Conservation (phyloP, 202 grass and related monocot genomes). For the Setaria italica region DNA sequence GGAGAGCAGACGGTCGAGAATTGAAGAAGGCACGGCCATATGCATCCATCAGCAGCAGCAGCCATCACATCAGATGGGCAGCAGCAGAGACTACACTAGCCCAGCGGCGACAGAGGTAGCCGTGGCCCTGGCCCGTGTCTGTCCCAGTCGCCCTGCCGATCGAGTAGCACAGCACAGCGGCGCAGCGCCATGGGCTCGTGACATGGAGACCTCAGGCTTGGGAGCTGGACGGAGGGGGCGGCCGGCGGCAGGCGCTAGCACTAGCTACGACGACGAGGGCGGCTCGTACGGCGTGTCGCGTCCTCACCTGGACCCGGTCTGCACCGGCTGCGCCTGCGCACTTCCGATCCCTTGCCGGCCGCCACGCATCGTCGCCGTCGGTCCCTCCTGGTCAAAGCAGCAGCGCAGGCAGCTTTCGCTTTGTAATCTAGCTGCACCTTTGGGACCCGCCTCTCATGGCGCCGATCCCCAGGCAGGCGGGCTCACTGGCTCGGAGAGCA, state of each 20-base stretch:
- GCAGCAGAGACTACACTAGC: background rate
- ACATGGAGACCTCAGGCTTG: background rate
- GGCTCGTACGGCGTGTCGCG: conserved; percentile 46
- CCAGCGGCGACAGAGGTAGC: conserved; percentile 24
- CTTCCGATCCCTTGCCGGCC: background rate
- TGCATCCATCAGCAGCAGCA: conserved; percentile 16
- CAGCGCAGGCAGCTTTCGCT: conserved; percentile 43
- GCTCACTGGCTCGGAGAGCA: background rate
- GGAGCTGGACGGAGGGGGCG: too few species aligned
- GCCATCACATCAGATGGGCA: conserved; percentile 13
- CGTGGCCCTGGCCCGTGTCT: conserved; percentile 4
- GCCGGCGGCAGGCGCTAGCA: background rate
- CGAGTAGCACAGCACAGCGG: background rate
- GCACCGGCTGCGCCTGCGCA: background rate
- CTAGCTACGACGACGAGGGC: background rate
- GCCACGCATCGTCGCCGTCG: conserved; percentile 45
- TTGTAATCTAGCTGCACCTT: conserved; percentile 13
- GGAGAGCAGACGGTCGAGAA: conserved; percentile 4
- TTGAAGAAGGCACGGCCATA: background rate
- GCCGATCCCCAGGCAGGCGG: conserved; percentile 52
- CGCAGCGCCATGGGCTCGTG: background rate
- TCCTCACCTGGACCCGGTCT: conserved; percentile 47
- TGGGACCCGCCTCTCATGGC: conserved; percentile 26
- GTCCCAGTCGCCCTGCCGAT: background rate
- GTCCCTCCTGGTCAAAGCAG: conserved; percentile 52